phyloP scores from a whole-genome alignment of 768 basidiomycete species.

The Botryobasidium botryosum region DNA sequence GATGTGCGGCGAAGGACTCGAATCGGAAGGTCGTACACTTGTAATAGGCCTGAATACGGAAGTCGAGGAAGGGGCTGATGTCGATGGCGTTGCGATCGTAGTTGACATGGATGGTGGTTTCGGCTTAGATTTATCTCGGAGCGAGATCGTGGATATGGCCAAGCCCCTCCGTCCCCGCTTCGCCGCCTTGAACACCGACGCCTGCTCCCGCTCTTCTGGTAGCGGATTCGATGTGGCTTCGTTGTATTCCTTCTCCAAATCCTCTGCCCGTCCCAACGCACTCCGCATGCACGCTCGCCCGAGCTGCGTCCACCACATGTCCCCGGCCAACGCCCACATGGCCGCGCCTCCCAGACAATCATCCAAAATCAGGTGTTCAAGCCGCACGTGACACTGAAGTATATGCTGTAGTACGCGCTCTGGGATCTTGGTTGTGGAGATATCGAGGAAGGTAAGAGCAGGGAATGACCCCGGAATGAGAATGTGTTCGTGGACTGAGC shows the following conservation, averaged over 20 bases:
- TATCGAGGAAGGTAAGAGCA: conserved; percentile 44
- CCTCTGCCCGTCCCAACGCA: conserved; percentile 27
- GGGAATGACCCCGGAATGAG: conserved; percentile 25
- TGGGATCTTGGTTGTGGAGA: conserved; percentile 42
- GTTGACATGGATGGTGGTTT: conserved; percentile 9
- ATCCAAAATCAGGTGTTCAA: conserved; percentile 59
- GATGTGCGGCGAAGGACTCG: conserved; percentile 23
- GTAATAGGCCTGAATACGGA: conserved; percentile 1
- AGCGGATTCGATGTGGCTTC: background rate
- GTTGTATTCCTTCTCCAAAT: background rate
- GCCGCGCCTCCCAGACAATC: conserved; percentile 38
- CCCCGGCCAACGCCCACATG: conserved; percentile 43
- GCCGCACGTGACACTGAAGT: conserved; percentile 29
- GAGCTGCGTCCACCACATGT: conserved; percentile 47
- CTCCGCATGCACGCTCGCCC: conserved; percentile 43
- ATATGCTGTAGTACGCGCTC: conserved; percentile 38
- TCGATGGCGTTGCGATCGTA: conserved; percentile 10
- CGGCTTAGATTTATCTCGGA: conserved; percentile 21
- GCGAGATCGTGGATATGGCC: conserved; percentile 47
- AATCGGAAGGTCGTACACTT: background rate
- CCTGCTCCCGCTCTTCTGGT: conserved; percentile 10
- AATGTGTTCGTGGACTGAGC: conserved; percentile 35
- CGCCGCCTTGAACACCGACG: background rate
- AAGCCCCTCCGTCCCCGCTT: conserved; percentile 38
- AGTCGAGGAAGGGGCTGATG: background rate